Conservation (phyloP, 164 flowering plant genomes). For the Nymphaea thermarum region DNA sequence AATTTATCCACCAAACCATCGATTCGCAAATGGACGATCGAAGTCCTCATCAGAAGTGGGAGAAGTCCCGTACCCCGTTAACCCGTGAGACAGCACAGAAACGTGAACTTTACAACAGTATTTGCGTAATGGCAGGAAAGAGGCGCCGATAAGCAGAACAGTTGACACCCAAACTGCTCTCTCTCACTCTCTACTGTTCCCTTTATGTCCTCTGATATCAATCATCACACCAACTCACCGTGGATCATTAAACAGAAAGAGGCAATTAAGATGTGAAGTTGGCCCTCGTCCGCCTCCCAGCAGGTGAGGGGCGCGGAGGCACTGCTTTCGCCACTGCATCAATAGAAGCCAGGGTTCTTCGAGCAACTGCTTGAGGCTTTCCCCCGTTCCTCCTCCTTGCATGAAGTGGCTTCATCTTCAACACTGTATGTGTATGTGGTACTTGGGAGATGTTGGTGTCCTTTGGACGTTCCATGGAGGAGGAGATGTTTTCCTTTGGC, state of each 20-base stretch:
- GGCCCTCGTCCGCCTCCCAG: background rate
- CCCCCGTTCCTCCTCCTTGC: constrained; percentile 25
- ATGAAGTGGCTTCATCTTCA: constrained; percentile 11
- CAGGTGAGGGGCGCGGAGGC: background rate
- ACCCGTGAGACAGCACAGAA: too few relatives aligned
- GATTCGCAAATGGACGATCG: too few relatives aligned
- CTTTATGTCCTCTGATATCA: too few relatives aligned
- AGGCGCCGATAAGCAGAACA: too few relatives aligned
- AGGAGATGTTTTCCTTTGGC: constrained; percentile 40
- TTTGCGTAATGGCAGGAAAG: too few relatives aligned
- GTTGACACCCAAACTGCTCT: too few relatives aligned
- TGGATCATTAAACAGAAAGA: background rate
- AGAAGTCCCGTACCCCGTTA: too few relatives aligned
- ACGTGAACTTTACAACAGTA: too few relatives aligned
- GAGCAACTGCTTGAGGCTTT: constrained; percentile 11
- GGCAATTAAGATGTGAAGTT: background rate
- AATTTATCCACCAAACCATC: too few relatives aligned
- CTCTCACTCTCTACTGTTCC: too few relatives aligned
- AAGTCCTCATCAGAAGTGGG: too few relatives aligned
- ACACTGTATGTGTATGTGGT: constrained; percentile 22
- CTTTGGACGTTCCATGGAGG: constrained; percentile 32
- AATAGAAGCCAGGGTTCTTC: constrained; percentile 15
- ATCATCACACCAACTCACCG: background rate
- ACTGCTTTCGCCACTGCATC: background rate
- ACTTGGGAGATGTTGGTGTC: constrained; percentile 4